Evolutionary conservation across 768 basidiomycete species (phyloP), one percentile per base, ranked within the genome.

Genomic region (Leucosporidium creatinivorum): DNA sequence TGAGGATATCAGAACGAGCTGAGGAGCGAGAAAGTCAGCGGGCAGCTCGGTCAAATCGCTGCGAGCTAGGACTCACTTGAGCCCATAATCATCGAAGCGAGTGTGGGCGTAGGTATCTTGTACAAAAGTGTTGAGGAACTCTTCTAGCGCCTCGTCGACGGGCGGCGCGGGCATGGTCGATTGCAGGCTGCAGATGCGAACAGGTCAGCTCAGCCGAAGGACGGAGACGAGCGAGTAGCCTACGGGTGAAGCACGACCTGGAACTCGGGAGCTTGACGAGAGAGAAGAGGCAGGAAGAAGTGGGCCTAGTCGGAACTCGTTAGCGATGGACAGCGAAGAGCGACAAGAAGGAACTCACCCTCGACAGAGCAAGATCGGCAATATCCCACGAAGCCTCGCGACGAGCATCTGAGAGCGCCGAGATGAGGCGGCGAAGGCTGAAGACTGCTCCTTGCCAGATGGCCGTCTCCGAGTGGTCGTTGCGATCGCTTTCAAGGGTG

Each of bases 371-470:
- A 4, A 57, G 33, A n/a, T 36, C 33, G 10, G 56, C 56, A 25
- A 57, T 25, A 21, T 57, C 56, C 56, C 56, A 57, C 30, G 56
- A 28, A 31, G 17, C 30, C 30, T 57, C 56, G 56, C 56, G 56
- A 26, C 52, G 25, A 28, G 56, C 56, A 25, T 57, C 30, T 8
- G 54, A 26, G 18, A 25, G 56, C 17, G 28, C 56, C 56, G 56
- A 57, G 30, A 57, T 57, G 31, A 57, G 33, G 21, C 56, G 56
- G 25, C 56, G 56, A 21, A 57, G 30, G 18, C 30, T 36, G 33
- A 57, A 57, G 17, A 57, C 31, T 7, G 56, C 56, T n/a, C 30
- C 30, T n/a, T 57, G 56, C 56, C 56, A 57, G 12, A 57, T 23
- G 56, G 56, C 56, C 25, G 30, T 19, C 30, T 28, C 33, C 30